phyloP scores from a whole-genome alignment of 2,329 filamentous ascomycete species.

The Cytospora chrysosperma region DNA sequence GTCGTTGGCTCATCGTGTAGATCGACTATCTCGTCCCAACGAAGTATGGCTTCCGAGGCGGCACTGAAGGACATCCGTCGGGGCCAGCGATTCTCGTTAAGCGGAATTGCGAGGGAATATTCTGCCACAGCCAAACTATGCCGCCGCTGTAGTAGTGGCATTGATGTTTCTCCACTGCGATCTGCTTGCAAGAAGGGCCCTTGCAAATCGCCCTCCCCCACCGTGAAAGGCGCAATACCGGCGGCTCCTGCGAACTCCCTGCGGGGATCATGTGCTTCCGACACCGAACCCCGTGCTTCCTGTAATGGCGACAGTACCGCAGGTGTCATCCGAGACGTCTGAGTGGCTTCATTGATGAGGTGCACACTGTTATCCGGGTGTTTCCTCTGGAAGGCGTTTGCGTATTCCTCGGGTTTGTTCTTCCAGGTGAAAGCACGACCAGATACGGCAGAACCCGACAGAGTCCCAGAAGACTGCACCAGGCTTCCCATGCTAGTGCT shows the following conservation, averaged over 20 bases:
- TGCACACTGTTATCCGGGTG: slow-evolving; percentile 29
- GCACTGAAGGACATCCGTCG: slow-evolving; percentile 73
- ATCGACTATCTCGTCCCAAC: slow-evolving; percentile 58
- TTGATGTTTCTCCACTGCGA: slow-evolving; percentile 42
- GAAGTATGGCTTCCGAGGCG: slow-evolving; percentile 71
- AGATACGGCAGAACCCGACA: slow-evolving; percentile 40
- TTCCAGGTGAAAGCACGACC: slow-evolving; percentile 62
- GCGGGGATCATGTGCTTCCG: slow-evolving; percentile 41
- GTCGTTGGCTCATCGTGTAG: slow-evolving; percentile 28
- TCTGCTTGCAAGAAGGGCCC: slow-evolving; percentile 51
- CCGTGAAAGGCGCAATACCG: slow-evolving; percentile 59
- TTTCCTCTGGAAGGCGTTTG: slow-evolving; percentile 39
- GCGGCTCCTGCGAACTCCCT: slow-evolving; percentile 45
- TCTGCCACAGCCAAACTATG: slow-evolving; percentile 51
- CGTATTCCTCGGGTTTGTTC: slow-evolving; percentile 61
- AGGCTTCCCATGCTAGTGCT: slow-evolving; percentile 38
- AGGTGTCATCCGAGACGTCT: slow-evolving; percentile 18
- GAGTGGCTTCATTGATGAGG: slow-evolving; percentile 22
- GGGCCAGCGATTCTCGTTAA: slow-evolving; percentile 64
- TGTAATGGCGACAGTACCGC: slow-evolving; percentile 21
- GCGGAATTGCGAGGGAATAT: slow-evolving; percentile 31
- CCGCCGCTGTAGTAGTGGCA: slow-evolving; percentile 59
- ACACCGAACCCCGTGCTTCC: slow-evolving; percentile 26
- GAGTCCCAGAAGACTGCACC: slow-evolving; percentile 36
- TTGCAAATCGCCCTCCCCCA: slow-evolving; percentile 59